Percentiles rank a stretch among this genome's conserved stretches.
phyloP scores from a whole-genome alignment of 805 yeast genomes.

The Peterozyma toletana region DNA sequence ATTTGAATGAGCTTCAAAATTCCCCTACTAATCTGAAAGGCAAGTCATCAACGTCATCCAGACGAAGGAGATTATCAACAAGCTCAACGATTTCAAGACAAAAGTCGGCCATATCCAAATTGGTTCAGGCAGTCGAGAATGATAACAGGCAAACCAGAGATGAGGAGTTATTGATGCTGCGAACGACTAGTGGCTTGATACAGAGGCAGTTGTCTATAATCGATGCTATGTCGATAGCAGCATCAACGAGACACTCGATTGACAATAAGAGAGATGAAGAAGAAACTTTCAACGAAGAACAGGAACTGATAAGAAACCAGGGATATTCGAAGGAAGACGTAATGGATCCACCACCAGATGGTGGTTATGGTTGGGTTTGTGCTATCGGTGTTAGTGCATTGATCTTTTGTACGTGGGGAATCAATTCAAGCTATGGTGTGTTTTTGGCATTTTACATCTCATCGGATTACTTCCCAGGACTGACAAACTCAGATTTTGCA shows the following conservation, averaged over 20 bases:
- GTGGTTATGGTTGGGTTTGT: slow-evolving; percentile 32
- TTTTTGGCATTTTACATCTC: slow-evolving; percentile 40
- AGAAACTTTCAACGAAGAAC: not conserved
- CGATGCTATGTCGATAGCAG: too few relatives aligned
- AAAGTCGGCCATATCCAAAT: not conserved
- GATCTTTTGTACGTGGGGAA: slow-evolving; percentile 44
- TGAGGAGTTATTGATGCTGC: not conserved
- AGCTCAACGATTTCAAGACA: not conserved
- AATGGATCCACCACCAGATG: slow-evolving; percentile 10
- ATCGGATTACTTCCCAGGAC: slow-evolving; percentile 36
- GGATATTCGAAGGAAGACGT: slow-evolving; percentile 1
- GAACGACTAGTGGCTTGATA: too few relatives aligned
- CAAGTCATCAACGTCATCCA: too few relatives aligned
- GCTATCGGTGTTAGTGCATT: slow-evolving; percentile 23
- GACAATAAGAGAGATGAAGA: too few relatives aligned
- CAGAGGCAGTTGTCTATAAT: too few relatives aligned
- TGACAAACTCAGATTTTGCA: slow-evolving; percentile 44
- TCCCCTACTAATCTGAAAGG: too few relatives aligned
- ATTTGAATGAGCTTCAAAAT: too few relatives aligned
- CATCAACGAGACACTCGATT: too few relatives aligned
- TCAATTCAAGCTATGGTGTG: slow-evolving; percentile 48
- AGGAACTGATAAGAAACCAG: not conserved
- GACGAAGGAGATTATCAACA: not conserved
- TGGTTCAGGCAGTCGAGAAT: slow-evolving; percentile 19
- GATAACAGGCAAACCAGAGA: slow-evolving; percentile 18